Conservation (phyloP, 495 filamentous ascomycete species). For the Bryoglossum gracile region DNA sequence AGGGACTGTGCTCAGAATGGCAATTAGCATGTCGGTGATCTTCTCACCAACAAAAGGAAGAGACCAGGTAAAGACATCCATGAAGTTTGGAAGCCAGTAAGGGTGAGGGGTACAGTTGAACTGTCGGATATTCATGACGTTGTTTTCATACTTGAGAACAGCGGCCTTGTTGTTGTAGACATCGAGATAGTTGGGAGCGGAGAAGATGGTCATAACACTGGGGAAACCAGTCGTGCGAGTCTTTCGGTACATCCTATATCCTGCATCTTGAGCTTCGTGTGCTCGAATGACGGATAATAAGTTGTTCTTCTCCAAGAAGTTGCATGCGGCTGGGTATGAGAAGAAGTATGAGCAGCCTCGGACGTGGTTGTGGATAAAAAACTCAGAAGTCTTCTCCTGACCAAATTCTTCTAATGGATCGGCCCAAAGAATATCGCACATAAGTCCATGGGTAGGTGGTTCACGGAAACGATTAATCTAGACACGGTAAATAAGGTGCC, state of each 20-base stretch:
- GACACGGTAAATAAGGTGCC: background rate
- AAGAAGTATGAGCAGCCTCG: slow-evolving; percentile 99
- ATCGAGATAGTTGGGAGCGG: slow-evolving; percentile 95
- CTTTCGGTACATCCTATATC: slow-evolving; percentile 98
- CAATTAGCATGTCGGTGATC: slow-evolving; percentile 99
- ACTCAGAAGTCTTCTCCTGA: slow-evolving; percentile 95
- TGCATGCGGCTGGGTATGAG: slow-evolving; percentile 95
- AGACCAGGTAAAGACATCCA: slow-evolving; percentile 99
- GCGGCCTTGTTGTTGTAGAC: slow-evolving; percentile 99
- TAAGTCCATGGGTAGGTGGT: slow-evolving; percentile 92
- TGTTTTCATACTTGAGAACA: slow-evolving; percentile 98
- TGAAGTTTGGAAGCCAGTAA: slow-evolving; percentile 99
- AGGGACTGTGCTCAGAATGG: slow-evolving; percentile 94
- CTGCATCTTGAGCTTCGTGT: slow-evolving; percentile 98
- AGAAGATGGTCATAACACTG: slow-evolving; percentile 99
- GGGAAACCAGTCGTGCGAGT: slow-evolving; percentile 96
- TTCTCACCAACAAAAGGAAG: slow-evolving; percentile 98
- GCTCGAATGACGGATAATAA: slow-evolving; percentile 94
- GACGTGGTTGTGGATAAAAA: slow-evolving; percentile 96
- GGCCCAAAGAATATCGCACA: slow-evolving; percentile 99
- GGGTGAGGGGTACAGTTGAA: slow-evolving; percentile 99
- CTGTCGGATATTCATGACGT: slow-evolving; percentile 99
- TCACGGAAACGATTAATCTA: slow-evolving; percentile 97
- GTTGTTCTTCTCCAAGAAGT: slow-evolving; percentile 98
- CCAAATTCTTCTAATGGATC: slow-evolving; percentile 99